Base-by-base conservation (phyloP, 352 stramenopile genomes). In the Phytophthora sojae region DNA sequence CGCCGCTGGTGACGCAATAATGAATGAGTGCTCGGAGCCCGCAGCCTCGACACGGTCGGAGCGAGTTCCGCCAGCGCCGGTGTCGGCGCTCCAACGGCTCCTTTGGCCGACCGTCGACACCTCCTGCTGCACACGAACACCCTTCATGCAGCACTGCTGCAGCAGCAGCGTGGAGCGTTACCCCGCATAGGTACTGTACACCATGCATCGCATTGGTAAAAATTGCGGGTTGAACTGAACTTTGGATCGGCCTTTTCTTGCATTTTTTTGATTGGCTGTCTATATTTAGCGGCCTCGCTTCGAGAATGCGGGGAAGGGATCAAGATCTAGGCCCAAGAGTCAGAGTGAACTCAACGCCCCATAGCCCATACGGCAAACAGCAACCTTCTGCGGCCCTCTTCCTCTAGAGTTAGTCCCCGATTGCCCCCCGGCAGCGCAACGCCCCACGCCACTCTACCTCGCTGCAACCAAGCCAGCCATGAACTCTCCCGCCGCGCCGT, bases 401-500 rank as follows among this genome's bases (percentile, higher is more conserved):
- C 42, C 14, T 25, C n/a, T 25, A 1, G 29, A 32, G 58, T 17
- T 57, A 68, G 56, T 67, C 35, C 57, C 52, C 15, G 35, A 63
- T 74, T 71, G 45, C 26, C 14, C 60, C 50, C 2, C 32, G 29
- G 25, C 45, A 30, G 12, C 64, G 4, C n/a, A 62, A 21, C 56
- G 25, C 19, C 44, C 29, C 17, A 51, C 35, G 7, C 9, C 19
- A 12, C 25, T 5, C 37, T 11, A 21, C 42, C 3, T 7, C 42
- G 15, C 42, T 56, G 15, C 23, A 12, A 15, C 14, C 32, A 7
- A 39, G 32, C 9, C 23, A 8, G 14, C 61, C 6, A 93, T 93
- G 83, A 81, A 92, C 72, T 86, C 77, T 21, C 64, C 81, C 42
- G 77, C 70, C 35, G 82, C 80, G 23, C 63, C 77, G 44, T 83